Evolutionary conservation across 2,329 filamentous ascomycete genomes (phyloP).

Genomic region (Alternaria solani): DNA sequence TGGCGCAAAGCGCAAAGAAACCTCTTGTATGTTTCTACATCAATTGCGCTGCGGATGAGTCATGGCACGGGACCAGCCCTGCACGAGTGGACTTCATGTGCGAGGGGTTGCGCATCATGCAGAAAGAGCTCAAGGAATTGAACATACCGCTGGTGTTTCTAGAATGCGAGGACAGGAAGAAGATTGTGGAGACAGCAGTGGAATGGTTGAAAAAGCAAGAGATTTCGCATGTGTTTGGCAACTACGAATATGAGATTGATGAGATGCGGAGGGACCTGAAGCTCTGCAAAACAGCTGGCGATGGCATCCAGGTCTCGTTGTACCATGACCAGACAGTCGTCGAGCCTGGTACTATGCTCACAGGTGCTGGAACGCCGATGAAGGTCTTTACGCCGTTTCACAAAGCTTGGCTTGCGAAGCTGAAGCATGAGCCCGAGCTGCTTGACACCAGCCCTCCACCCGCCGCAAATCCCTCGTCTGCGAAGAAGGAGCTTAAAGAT

Average conservation of each 20-base stretch:
- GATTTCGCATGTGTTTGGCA: slow-evolving; percentile 59
- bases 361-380: slow-evolving; percentile 55
- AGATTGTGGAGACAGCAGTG: slow-evolving; percentile 53
- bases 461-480: slow-evolving; percentile 47
- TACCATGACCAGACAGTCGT: slow-evolving; percentile 61
- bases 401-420: slow-evolving; percentile 55
- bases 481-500: slow-evolving; percentile 38
- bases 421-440: slow-evolving; percentile 54
- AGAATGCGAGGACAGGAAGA: slow-evolving; percentile 53
- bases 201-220: slow-evolving; percentile 56
- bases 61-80: slow-evolving; percentile 61
- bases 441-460: slow-evolving; percentile 55
- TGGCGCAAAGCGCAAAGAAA: slow-evolving; percentile 55
- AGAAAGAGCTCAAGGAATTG: slow-evolving; percentile 56
- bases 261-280: slow-evolving; percentile 57
- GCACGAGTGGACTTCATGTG: slow-evolving; percentile 60
- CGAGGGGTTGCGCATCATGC: slow-evolving; percentile 55
- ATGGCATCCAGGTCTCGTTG: slow-evolving; percentile 53
- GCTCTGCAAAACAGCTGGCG: slow-evolving; percentile 49
- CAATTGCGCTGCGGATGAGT: slow-evolving; percentile 57
- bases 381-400: slow-evolving; percentile 64
- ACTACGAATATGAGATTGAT: slow-evolving; percentile 58
- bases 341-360: slow-evolving; percentile 55
- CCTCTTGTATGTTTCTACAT: slow-evolving; percentile 58
- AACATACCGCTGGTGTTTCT: slow-evolving; percentile 60